A percentile compares a stretch with the other conserved stretches of the same genome.
These are phyloP conservation scores for Sinapis alba DNA, from an alignment of 441 rosid genomes.

Conservation along the genomic window DNA sequence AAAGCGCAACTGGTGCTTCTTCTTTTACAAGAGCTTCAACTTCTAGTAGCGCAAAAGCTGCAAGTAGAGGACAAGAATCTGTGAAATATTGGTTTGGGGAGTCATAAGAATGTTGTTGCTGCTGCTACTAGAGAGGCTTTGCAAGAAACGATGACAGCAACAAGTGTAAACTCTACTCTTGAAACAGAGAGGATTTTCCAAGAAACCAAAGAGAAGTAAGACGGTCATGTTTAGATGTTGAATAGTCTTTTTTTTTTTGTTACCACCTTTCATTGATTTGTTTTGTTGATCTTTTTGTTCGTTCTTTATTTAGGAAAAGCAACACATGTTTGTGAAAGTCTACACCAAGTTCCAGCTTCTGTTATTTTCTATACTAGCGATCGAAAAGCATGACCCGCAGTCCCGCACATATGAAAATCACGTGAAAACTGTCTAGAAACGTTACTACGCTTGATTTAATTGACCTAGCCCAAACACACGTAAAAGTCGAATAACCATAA, in stretches of 20 bases:
- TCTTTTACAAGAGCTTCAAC: background rate
- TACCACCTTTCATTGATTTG: background rate
- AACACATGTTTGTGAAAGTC: background rate
- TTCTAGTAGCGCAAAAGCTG: background rate
- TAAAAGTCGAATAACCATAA: background rate
- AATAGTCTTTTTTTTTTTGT: background rate
- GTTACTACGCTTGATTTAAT: background rate
- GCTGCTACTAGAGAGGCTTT: background rate
- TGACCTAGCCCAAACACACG: too few relatives aligned
- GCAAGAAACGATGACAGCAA: background rate
- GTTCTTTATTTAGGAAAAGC: background rate
- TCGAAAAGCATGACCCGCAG: background rate
- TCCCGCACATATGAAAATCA: too few relatives aligned
- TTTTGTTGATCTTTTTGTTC: background rate
- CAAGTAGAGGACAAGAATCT: background rate
- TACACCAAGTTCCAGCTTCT: background rate
- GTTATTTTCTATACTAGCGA: background rate
- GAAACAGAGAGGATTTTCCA: background rate
- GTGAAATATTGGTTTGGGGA: slow-evolving; percentile 4
- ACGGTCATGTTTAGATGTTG: background rate
- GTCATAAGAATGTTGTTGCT: background rate
- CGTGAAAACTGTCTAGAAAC: background rate
- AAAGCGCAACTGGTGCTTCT: background rate
- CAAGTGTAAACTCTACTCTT: background rate
- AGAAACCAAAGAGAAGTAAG: background rate